These are phyloP conservation scores for Cordia subcordata DNA, from an alignment of 257 asterid species.

Conservation along the genomic window DNA sequence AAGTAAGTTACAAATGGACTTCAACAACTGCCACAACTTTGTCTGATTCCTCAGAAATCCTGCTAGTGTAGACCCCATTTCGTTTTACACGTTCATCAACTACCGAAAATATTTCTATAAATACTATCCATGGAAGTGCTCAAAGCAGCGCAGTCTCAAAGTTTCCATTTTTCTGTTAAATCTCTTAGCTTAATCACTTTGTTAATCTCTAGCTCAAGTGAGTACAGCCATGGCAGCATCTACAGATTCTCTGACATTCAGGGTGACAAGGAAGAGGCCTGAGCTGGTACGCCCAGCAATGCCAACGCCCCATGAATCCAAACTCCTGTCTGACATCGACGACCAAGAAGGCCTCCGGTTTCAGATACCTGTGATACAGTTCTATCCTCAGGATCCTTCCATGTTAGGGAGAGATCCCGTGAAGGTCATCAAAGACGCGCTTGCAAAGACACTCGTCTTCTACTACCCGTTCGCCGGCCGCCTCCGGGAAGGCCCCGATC, in stretches of 20 bases:
- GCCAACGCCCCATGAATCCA: conserved; percentile 20
- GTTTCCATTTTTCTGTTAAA: no score
- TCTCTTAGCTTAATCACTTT: no score
- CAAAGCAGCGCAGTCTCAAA: no score
- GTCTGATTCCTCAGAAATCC: no score
- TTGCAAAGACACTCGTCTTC: conserved; percentile 23
- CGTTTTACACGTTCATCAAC: no score
- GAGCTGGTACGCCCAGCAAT: conserved; percentile 18
- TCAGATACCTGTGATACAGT: conserved; percentile 9
- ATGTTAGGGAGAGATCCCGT: conserved; percentile 14
- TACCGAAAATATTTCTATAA: no score
- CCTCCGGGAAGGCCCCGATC: conserved; percentile 14
- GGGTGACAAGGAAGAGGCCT: conserved; percentile 13
- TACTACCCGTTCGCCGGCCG: conserved; percentile 33
- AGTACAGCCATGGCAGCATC: no score
- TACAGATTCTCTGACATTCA: conserved; percentile 10
- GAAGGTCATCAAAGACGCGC: conserved; percentile 15
- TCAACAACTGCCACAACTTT: no score
- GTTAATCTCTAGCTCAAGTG: no score
- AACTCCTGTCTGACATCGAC: conserved; percentile 19
- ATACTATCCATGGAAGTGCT: no score
- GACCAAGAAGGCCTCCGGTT: conserved; percentile 20
- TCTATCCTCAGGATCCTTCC: conserved; percentile 6
- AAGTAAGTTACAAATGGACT: no score
- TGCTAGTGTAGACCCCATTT: no score